A percentile compares a stretch with the other conserved stretches of the same genome.
phyloP scores from a whole-genome alignment of 768 basidiomycete species.

The Austroboletus eburneus region DNA sequence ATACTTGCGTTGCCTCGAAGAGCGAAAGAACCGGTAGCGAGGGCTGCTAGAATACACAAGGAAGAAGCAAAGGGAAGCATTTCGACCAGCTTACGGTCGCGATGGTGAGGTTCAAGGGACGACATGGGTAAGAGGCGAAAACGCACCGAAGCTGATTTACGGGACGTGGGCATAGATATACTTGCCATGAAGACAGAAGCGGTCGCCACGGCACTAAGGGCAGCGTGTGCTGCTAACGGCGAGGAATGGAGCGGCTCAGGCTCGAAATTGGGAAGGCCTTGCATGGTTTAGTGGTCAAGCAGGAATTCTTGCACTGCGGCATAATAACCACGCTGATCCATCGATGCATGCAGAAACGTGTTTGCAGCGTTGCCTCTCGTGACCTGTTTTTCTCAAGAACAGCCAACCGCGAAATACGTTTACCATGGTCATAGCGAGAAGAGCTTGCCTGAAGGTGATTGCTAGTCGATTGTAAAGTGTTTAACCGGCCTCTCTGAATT shows the following conservation, averaged over 20 bases:
- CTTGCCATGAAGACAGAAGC: constrained; percentile 30
- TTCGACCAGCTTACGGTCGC: constrained; percentile 32
- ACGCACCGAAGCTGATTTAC: constrained; percentile 31
- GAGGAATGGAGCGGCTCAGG: constrained; percentile 24
- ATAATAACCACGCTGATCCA: constrained; percentile 24
- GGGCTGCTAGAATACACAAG: constrained; percentile 32
- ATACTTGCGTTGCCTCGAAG: constrained; percentile 18
- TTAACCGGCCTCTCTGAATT: background rate
- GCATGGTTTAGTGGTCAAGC: constrained; percentile 29
- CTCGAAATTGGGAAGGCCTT: constrained; percentile 29
- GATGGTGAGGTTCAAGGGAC: constrained; percentile 7
- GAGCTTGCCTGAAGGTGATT: background rate
- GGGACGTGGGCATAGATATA: constrained; percentile 25
- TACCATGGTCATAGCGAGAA: background rate
- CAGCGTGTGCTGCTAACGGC: constrained; percentile 27
- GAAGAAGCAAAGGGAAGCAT: constrained; percentile 35
- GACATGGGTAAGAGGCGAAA: constrained; percentile 10
- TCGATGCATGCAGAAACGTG: constrained; percentile 27
- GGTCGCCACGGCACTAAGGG: constrained; percentile 29
- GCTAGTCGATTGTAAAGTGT: background rate
- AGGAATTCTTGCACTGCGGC: constrained; percentile 13
- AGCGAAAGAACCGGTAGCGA: constrained; percentile 30
- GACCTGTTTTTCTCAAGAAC: constrained; percentile 4
- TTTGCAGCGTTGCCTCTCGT: constrained; percentile 27
- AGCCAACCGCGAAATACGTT: constrained; percentile 1